Evolutionary conservation across 345 rosid genomes (phyloP).

Genomic region (Toxicodendron radicans): DNA sequence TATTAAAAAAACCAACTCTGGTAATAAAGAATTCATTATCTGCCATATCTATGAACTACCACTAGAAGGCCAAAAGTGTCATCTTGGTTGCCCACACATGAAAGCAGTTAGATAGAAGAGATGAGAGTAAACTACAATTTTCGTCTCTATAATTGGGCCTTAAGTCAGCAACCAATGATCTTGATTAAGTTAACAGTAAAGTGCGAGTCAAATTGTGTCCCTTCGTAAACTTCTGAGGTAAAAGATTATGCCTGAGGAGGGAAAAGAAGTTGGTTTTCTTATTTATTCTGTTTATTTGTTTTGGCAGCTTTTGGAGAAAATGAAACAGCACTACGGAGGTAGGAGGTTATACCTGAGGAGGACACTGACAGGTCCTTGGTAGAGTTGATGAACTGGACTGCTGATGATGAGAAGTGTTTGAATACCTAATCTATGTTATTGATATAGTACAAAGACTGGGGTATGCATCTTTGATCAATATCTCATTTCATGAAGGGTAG

Average conservation of each 20-base stretch:
- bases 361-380: conserved; percentile 93
- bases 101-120: not conserved
- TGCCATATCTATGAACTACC: not conserved
- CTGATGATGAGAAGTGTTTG: not conserved
- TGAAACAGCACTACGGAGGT: conserved; percentile 52
- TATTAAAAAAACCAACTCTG: not conserved
- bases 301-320: conserved; percentile 46
- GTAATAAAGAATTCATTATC: not conserved
- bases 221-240: not conserved
- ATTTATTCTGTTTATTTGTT: not conserved
- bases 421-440: conserved; percentile 15
- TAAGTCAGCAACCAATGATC: not conserved
- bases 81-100: not conserved
- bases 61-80: not conserved
- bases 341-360: conserved; percentile 78
- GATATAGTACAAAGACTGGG: conserved; percentile 10
- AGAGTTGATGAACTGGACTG: conserved; percentile 24
- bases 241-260: too few relatives aligned
- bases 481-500: conserved; percentile 23
- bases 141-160: not conserved
- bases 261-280: conserved; percentile 5
- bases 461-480: conserved; percentile 5
- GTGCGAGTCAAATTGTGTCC: not conserved
- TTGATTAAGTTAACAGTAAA: not conserved
- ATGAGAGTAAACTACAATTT: not conserved